These are phyloP conservation scores for Epicoccum nigrum DNA, from an alignment of 2,329 filamentous ascomycete species.

Conservation along the genomic window DNA sequence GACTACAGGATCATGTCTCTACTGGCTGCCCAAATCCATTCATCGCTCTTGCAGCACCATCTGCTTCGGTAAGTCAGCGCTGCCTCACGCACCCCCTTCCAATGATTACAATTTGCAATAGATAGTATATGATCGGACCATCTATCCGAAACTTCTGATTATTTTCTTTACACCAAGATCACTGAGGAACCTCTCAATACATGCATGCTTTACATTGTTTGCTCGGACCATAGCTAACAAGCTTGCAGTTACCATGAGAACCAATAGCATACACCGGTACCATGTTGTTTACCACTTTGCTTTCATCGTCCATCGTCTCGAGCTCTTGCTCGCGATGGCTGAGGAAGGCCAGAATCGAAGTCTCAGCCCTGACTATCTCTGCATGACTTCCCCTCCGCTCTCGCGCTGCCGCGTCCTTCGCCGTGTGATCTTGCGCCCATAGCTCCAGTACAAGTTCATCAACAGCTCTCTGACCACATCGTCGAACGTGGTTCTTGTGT, in stretches of 20 bases:
- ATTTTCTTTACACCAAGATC: slow-evolving; percentile 69
- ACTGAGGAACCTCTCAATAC: slow-evolving; percentile 59
- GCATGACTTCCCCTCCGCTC: neutral
- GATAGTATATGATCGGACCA: slow-evolving; percentile 67
- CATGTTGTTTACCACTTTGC: too few species aligned
- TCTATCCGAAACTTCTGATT: slow-evolving; percentile 52
- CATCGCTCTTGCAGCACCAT: neutral
- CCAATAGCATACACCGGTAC: too few species aligned
- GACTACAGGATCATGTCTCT: neutral
- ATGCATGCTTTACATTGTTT: slow-evolving; percentile 19
- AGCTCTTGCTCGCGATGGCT: slow-evolving; percentile 1
- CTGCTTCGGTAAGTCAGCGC: slow-evolving; percentile 2
- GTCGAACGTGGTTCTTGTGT: slow-evolving; percentile 34
- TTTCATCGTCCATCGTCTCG: slow-evolving; percentile 3
- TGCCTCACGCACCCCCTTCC: slow-evolving; percentile 47
- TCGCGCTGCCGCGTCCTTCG: slow-evolving; percentile 16
- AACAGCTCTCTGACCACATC: slow-evolving; percentile 36
- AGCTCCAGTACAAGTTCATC: slow-evolving; percentile 38
- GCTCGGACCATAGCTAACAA: slow-evolving; percentile 28
- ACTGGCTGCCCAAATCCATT: neutral
- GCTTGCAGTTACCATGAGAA: slow-evolving; percentile 17
- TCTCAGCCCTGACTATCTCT: neutral
- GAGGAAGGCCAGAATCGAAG: neutral
- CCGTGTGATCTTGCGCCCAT: slow-evolving; percentile 42
- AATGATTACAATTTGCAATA: slow-evolving; percentile 70